Evolutionary conservation across 2,329 filamentous ascomycete genomes (phyloP), one percentile per base, ranked within the genome.

Genomic region (Cryphonectria japonica): DNA sequence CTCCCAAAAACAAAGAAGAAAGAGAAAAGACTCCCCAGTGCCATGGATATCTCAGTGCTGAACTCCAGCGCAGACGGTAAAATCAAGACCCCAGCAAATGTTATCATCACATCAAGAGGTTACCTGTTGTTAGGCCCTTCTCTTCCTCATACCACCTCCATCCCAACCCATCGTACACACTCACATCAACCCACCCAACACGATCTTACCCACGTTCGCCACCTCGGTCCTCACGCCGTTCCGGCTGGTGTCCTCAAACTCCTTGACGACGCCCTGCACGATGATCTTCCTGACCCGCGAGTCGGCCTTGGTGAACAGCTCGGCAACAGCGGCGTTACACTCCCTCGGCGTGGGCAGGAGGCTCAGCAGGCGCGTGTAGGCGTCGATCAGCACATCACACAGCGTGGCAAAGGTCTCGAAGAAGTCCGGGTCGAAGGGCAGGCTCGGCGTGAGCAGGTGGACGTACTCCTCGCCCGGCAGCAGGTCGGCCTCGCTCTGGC

Each of bases 361-460:
- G 60, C 85, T 86, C 76, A 97, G 84, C 39, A 99, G 88, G 69
- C 91, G 89, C 50, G 90, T 90, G 82, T 99, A 99, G 77, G 91
- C 93, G 80, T 98, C 96, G 76, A 98, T 97, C 73, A 99, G 84
- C 3, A 97, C 93, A 78, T 99, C 96, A 83, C 96, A 98, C 8
- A 99, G 86, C 16, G 96, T 98, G 19, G 94, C 92, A 82, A 98
- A 98, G 0, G 95, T 98, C 83, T 97, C 94, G 80, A 95, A 96
- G 78, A 97, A 99, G 81, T 99, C 96, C 0, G 96, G 96, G 74
- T 98, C 95, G 78, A 99, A 99, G 0, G 96, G 96, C 64, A 99
- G 83, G 22, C 91, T 92, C 0, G 96, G 96, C n/a, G 95, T 98
- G 29, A 98, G 86, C 1, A 99, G 86, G 79, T 95, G 91, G 0